Evolutionary conservation across 169 alveolate species (phyloP).

Genomic region (Cryptosporidium felis): DNA sequence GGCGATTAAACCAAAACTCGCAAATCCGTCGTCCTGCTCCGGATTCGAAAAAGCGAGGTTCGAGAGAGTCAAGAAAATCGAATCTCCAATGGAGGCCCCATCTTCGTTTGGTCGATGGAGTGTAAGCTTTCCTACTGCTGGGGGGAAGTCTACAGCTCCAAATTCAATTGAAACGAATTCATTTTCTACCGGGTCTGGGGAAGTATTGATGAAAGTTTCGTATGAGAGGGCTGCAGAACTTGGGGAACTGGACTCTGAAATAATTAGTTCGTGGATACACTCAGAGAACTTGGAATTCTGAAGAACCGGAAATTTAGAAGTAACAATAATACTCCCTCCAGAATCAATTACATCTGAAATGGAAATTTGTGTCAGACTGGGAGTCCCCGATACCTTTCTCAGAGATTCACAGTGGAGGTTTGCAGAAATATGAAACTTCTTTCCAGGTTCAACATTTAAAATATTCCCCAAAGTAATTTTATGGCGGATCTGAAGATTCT

Average conservation of each 20-base stretch:
- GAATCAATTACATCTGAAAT: neutral
- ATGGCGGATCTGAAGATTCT: slow-evolving; percentile 2
- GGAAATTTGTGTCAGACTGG: slow-evolving; percentile 22
- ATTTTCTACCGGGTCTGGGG: neutral
- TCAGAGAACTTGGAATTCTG: slow-evolving; percentile 55
- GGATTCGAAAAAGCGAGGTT: slow-evolving; percentile 28
- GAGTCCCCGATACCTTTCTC: slow-evolving; percentile 17
- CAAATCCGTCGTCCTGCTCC: slow-evolving; percentile 56
- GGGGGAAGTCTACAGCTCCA: slow-evolving; percentile 70
- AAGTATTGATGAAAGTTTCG: slow-evolving; percentile 22
- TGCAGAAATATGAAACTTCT: slow-evolving; percentile 6
- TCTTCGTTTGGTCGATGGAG: slow-evolving; percentile 12
- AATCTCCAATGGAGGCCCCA: slow-evolving; percentile 57
- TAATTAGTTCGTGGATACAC: slow-evolving; percentile 38
- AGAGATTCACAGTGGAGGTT: slow-evolving; percentile 28
- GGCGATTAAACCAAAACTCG: slow-evolving; percentile 61
- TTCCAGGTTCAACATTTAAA: neutral
- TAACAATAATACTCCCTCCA: neutral
- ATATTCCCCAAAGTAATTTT: slow-evolving; percentile 25
- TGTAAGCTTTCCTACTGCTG: slow-evolving; percentile 40
- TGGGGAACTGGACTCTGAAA: slow-evolving; percentile 23
- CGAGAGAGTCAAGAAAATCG: slow-evolving; percentile 17
- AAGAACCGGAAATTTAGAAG: slow-evolving; percentile 19
- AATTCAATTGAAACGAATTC: slow-evolving; percentile 29
- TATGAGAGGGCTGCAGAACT: neutral